phyloP scores from a whole-genome alignment of 192 early-diverging fungal species.

The Lobosporangium transversale region DNA sequence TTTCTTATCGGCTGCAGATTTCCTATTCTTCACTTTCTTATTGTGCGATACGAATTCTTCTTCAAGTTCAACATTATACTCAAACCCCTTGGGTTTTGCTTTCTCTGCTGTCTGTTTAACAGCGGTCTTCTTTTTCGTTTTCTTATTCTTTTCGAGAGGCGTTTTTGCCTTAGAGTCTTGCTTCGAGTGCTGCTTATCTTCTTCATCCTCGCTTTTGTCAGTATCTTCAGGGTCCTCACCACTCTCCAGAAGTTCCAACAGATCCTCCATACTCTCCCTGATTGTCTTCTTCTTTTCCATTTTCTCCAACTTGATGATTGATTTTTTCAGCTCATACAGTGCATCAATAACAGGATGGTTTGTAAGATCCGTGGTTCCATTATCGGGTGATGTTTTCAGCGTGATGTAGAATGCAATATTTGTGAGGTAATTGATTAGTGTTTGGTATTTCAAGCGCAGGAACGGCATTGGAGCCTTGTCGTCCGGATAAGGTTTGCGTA shows the following conservation, averaged over 20 bases:
- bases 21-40: slow-evolving; percentile 46
- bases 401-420: slow-evolving; percentile 92
- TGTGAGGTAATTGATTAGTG: slow-evolving; percentile 80
- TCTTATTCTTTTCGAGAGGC: slow-evolving; percentile 44
- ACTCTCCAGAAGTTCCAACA: slow-evolving; percentile 58
- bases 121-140: slow-evolving; percentile 17
- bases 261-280: slow-evolving; percentile 58
- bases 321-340: slow-evolving; percentile 76
- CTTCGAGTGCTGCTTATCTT: slow-evolving; percentile 31
- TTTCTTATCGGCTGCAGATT: slow-evolving; percentile 41
- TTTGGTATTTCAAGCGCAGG: slow-evolving; percentile 54
- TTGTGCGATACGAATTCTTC: slow-evolving; percentile 52
- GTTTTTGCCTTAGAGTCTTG: slow-evolving; percentile 42
- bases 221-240: slow-evolving; percentile 53
- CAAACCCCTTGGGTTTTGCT: slow-evolving; percentile 16
- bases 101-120: slow-evolving; percentile 6
- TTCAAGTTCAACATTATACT: slow-evolving; percentile 48
- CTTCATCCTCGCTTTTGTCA: slow-evolving; percentile 25
- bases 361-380: slow-evolving; percentile 60
- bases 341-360: slow-evolving; percentile 88
- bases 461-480: slow-evolving; percentile 48
- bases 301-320: slow-evolving; percentile 76
- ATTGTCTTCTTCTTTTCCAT: slow-evolving; percentile 65
- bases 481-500: slow-evolving; percentile 30
- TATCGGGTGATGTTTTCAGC: slow-evolving; percentile 65